Evolutionary conservation across 2,329 filamentous ascomycete species (phyloP), one percentile per base, ranked within the genome.

Genomic region (Colletotrichum paranaense): DNA sequence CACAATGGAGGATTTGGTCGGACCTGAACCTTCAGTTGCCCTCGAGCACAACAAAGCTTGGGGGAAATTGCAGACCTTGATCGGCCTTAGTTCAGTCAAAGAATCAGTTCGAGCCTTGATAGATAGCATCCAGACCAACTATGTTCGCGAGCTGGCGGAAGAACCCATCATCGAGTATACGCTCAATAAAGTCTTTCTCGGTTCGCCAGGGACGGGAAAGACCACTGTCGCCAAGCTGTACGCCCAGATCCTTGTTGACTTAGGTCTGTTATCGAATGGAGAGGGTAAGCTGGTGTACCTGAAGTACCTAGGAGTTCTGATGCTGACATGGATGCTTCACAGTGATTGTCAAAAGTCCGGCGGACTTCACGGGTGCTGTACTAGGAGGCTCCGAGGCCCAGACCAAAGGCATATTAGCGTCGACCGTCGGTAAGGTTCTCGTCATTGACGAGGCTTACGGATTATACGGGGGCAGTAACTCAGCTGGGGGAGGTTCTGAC

Each of bases 361-460:
- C 93, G 0, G 94, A 96, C 76, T 95, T 96, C 76, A 83, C 95
- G 1, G 93, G 92, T 0, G 82, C 80, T 9, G 84, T 78, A 0
- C 74, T 96, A 0, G 94, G 94, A 0, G 84, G 87, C 1, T 95
- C 93, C 0, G 93, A 96, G 79, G 84, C 87, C 2, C 90, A 91
- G 42, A 95, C 93, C 0, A 95, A 94, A 75, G 91, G 85, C 0
- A 95, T 95, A 7, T 84, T 96, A 0, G 89, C 88, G 0, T 83
- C 90, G 0, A 91, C 92, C 0, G 75, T 88, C 0, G 94, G 94
- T 0, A 96, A 95, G 75, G 92, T 95, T 0, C 86, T 96, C 0
- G 89, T 96, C 16, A 95, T 96, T 3, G 94, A 96, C 74, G 94
- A 97, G 78, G 93, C 93, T 0, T 95, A 96, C 75, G 90, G 91